These are phyloP conservation scores for Trichoderma koningiopsis DNA, from an alignment of 2,329 filamentous ascomycete genomes.

Conservation along the genomic window DNA sequence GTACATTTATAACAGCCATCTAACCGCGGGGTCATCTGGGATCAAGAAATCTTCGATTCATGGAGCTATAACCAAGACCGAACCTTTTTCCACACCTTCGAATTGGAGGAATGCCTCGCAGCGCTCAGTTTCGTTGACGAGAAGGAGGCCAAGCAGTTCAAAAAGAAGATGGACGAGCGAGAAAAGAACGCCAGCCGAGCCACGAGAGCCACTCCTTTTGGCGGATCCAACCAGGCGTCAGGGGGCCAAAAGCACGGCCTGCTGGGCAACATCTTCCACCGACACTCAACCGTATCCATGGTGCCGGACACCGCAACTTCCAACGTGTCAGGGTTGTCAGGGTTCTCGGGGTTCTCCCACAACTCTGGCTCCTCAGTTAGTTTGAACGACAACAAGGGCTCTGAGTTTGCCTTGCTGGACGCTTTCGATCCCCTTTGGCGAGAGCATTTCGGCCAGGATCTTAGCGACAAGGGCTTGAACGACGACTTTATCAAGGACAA, in stretches of 20 bases:
- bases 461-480: slow-evolving; percentile 63
- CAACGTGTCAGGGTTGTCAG: slow-evolving; percentile 37
- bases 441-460: slow-evolving; percentile 65
- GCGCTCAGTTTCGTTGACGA: slow-evolving; percentile 93
- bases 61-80: slow-evolving; percentile 97
- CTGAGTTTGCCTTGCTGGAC: slow-evolving; percentile 64
- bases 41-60: slow-evolving; percentile 95
- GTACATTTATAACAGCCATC: slow-evolving; percentile 57
- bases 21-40: slow-evolving; percentile 87
- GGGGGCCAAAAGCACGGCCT: slow-evolving; percentile 49
- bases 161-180: slow-evolving; percentile 95
- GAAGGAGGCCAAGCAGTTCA: slow-evolving; percentile 95
- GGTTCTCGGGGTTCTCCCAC: slow-evolving; percentile 37
- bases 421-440: slow-evolving; percentile 67
- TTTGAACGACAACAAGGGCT: slow-evolving; percentile 49
- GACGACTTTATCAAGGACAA: slow-evolving; percentile 69
- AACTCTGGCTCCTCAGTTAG: slow-evolving; percentile 49
- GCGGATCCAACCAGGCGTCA: slow-evolving; percentile 43
- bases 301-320: slow-evolving; percentile 59
- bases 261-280: slow-evolving; percentile 65
- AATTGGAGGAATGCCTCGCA: slow-evolving; percentile 88
- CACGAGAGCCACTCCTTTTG: slow-evolving; percentile 78
- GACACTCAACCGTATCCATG: slow-evolving; percentile 60
- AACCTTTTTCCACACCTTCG: slow-evolving; percentile 97
- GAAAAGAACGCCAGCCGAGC: slow-evolving; percentile 94